phyloP scores from a whole-genome alignment of 2,329 filamentous ascomycete species.

The Trichoderma arundinaceum region DNA sequence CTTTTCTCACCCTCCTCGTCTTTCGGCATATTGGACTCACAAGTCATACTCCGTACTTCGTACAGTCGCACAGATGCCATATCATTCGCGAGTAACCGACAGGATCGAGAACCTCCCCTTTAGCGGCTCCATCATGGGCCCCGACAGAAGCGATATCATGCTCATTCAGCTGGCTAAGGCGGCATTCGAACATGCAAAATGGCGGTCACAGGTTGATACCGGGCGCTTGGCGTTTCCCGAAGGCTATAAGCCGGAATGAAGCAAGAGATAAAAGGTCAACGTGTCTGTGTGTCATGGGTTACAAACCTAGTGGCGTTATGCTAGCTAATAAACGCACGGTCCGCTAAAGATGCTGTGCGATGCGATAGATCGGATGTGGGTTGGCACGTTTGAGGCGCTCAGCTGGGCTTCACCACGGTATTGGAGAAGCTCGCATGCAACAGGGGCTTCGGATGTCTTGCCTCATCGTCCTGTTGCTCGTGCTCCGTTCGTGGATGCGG shows the following conservation, averaged over 20 bases:
- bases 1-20: background rate
- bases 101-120: constrained; percentile 42
- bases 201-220: constrained; percentile 40
- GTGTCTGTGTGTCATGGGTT: constrained; percentile 20
- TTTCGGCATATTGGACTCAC: background rate
- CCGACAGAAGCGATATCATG: constrained; percentile 38
- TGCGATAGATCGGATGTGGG: constrained; percentile 14
- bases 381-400: constrained; percentile 27
- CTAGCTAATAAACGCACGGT: constrained; percentile 3
- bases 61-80: constrained; percentile 36
- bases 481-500: constrained; percentile 13
- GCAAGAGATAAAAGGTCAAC: background rate
- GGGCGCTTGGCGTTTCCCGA: constrained; percentile 43
- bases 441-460: constrained; percentile 31
- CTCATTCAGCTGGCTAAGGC: constrained; percentile 41
- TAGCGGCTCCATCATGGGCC: constrained; percentile 42
- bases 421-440: constrained; percentile 16
- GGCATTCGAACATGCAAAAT: constrained; percentile 39
- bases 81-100: constrained; percentile 41
- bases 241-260: constrained; percentile 13
- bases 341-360: constrained; percentile 13
- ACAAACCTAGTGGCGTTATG: background rate
- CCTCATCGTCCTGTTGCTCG: background rate
- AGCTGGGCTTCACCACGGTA: constrained; percentile 9
- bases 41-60: too few species aligned